A percentile compares a stretch with the other conserved stretches of the same genome.
phyloP scores from a whole-genome alignment of 306 rosid species.

The Trifolium pratense region DNA sequence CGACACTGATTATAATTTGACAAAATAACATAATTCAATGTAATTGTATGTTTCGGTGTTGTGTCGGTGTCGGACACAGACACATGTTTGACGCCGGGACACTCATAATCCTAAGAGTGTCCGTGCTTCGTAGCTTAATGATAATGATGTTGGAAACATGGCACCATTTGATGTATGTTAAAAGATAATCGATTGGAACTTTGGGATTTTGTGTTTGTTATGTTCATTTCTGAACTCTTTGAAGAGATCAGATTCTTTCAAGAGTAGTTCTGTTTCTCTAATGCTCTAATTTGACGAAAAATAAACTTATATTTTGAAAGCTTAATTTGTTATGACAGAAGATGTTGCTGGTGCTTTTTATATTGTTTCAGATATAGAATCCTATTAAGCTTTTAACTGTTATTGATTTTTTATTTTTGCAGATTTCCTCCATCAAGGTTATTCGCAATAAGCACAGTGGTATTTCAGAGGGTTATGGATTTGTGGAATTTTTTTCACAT shows the following conservation, averaged over 20 bases:
- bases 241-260: conserved; percentile 35
- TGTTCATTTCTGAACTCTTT: conserved; percentile 9
- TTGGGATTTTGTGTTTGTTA: neutral
- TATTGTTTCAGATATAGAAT: conserved; percentile 5
- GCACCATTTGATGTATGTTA: conserved; percentile 18
- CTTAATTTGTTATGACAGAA: conserved; percentile 25
- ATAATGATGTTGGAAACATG: neutral
- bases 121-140: no score
- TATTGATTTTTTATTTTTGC: conserved; percentile 37
- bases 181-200: conserved; percentile 29
- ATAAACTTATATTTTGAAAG: conserved; percentile 14
- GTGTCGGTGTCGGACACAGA: no score
- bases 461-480: conserved; percentile 95
- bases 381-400: conserved; percentile 27
- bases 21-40: no score
- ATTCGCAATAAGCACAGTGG: conserved; percentile 90
- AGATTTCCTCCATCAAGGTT: conserved; percentile 83
- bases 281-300: conserved; percentile 17
- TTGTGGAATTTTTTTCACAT: conserved; percentile 82
- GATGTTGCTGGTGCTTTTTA: conserved; percentile 30
- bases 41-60: no score
- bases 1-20: no score
- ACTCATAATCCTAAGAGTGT: no score
- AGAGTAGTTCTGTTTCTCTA: conserved; percentile 42
- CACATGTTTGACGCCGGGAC: no score